Evolutionary conservation across 768 basidiomycete genomes (phyloP).

Genomic region (Termitomyces sp.): DNA sequence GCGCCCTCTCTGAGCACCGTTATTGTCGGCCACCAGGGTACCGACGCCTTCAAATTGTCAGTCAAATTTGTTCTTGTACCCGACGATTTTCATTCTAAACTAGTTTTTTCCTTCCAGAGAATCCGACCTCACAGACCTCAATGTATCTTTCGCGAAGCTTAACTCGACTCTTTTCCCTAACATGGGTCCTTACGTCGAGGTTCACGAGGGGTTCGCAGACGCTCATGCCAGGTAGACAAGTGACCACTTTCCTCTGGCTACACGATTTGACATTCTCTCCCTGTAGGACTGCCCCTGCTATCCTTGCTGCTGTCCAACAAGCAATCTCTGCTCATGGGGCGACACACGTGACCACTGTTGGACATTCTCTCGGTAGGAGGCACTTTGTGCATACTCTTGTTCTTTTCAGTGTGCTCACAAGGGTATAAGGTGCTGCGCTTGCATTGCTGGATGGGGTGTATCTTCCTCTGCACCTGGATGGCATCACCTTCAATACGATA

Average conservation of each 20-base stretch:
- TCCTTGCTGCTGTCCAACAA: slow-evolving; percentile 35
- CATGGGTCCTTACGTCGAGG: slow-evolving; percentile 31
- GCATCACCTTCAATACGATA: slow-evolving; percentile 28
- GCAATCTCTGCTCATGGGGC: slow-evolving; percentile 30
- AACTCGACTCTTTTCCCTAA: slow-evolving; percentile 42
- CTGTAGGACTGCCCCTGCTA: slow-evolving; percentile 31
- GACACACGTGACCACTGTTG: slow-evolving; percentile 36
- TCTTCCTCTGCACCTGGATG: slow-evolving; percentile 44
- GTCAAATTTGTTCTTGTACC: no score
- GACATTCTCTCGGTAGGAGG: slow-evolving; percentile 36
- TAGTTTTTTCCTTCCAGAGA: no score
- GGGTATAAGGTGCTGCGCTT: slow-evolving; percentile 42
- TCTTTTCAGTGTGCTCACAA: background rate
- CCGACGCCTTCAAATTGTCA: slow-evolving; percentile 30
- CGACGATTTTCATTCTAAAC: no score
- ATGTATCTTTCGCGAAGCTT: slow-evolving; percentile 25
- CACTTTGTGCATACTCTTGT: background rate
- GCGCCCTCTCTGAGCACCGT: slow-evolving; percentile 27
- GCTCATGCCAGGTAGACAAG: slow-evolving; percentile 34
- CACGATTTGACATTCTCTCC: background rate
- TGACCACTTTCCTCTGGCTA: background rate
- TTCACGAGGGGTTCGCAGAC: slow-evolving; percentile 39
- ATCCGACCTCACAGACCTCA: slow-evolving; percentile 33
- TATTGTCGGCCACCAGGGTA: slow-evolving; percentile 40
- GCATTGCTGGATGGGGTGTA: slow-evolving; percentile 52